Percentiles rank a stretch among this genome's conserved stretches.
Evolutionary conservation across 179 eudicot species (phyloP).

Genomic region (Beta lomatogona): DNA sequence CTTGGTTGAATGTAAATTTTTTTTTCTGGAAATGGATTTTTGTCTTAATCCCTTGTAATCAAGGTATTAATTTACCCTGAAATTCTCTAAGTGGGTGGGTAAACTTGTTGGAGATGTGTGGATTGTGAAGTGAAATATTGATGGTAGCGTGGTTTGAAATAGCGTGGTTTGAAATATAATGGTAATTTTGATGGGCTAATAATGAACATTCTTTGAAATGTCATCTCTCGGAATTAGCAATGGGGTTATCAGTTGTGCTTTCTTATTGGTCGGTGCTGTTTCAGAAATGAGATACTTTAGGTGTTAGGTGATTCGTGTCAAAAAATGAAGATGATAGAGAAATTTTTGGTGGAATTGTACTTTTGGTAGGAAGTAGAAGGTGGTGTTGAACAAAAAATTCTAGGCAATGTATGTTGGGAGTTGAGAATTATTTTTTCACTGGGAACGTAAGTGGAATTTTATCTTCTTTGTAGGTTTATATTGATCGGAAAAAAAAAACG

Average conservation of each 20-base stretch:
- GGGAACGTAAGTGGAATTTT: too few species aligned
- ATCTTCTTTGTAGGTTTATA: too few species aligned
- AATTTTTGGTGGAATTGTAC: too few species aligned
- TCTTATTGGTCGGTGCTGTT: neutral
- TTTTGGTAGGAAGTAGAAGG: too few species aligned
- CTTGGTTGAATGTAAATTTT: neutral
- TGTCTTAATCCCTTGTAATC: neutral
- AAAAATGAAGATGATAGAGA: too few species aligned
- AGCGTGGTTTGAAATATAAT: too few species aligned
- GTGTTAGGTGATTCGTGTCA: neutral
- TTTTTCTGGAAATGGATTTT: neutral
- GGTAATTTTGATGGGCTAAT: neutral
- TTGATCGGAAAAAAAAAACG: too few species aligned
- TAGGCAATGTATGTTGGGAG: too few species aligned
- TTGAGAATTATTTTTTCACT: too few species aligned
- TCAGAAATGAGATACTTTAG: neutral
- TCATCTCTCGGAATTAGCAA: neutral
- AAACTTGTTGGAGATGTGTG: neutral
- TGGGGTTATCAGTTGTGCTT: neutral
- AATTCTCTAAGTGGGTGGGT: too few species aligned
- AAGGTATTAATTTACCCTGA: too few species aligned
- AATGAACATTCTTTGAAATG: neutral
- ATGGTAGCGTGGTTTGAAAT: neutral
- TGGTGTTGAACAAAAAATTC: too few species aligned
- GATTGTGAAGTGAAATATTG: neutral